These are phyloP conservation scores for Cylindricascospora bacillispora DNA, from an alignment of 1,139 yeast species.

Conservation along the genomic window DNA sequence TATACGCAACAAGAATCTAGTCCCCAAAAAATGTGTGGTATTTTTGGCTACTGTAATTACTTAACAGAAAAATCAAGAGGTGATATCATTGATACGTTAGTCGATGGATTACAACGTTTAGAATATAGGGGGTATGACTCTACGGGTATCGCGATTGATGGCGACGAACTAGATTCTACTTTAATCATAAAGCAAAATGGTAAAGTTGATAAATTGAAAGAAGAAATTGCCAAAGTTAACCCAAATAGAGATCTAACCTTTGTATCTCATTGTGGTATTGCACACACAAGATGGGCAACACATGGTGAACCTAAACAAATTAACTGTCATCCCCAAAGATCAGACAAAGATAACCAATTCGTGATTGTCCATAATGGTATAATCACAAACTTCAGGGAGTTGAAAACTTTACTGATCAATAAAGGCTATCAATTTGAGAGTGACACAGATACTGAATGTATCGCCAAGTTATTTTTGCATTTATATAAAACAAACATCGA, in stretches of 20 bases:
- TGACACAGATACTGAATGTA: conserved; percentile 96
- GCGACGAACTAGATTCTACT: conserved; percentile 54
- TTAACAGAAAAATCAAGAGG: conserved; percentile 87
- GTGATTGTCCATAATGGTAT: conserved; percentile 96
- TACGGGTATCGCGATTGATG: conserved; percentile 92
- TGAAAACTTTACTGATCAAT: conserved; percentile 63
- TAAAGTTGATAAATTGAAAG: conserved; percentile 72
- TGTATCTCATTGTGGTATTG: conserved; percentile 87
- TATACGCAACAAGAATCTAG: too few relatives aligned
- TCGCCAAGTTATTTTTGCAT: conserved; percentile 89
- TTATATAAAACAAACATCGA: conserved; percentile 68
- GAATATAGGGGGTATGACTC: conserved; percentile 99
- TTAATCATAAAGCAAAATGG: conserved; percentile 77
- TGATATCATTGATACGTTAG: conserved; percentile 75
- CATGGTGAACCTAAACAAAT: conserved; percentile 83
- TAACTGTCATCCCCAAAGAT: conserved; percentile 95
- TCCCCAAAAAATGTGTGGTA: conserved; percentile 70
- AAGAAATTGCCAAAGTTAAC: conserved; percentile 44
- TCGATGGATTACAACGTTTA: conserved; percentile 84
- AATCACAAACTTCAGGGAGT: conserved; percentile 86
- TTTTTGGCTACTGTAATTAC: conserved; percentile 95
- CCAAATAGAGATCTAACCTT: conserved; percentile 52
- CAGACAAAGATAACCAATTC: conserved; percentile 73
- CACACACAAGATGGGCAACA: conserved; percentile 99
- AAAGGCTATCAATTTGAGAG: conserved; percentile 80